Evolutionary conservation across 306 rosid genomes (phyloP).

Genomic region (Dalbergia cultrata): DNA sequence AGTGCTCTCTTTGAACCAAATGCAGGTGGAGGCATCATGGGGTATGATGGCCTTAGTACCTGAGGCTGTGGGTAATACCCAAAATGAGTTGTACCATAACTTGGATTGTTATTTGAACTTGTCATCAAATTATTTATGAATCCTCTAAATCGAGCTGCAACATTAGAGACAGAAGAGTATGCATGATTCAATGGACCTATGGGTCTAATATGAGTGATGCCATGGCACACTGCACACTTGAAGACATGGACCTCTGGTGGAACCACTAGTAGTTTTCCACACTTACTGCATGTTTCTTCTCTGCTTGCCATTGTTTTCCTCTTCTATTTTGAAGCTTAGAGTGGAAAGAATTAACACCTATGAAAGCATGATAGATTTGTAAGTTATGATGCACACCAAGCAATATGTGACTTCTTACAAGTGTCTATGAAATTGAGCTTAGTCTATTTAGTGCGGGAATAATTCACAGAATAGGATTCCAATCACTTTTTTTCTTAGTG

Average conservation of each 20-base stretch:
- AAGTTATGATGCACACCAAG: background rate
- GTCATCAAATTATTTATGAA: constrained; percentile 40
- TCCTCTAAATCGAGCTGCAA: constrained; percentile 48
- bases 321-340: constrained; percentile 3
- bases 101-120: constrained; percentile 33
- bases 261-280: constrained; percentile 52
- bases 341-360: background rate
- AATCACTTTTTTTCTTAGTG: constrained; percentile 37
- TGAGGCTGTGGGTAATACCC: constrained; percentile 35
- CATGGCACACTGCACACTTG: constrained; percentile 56
- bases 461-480: constrained; percentile 42
- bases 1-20: constrained; percentile 60
- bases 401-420: background rate
- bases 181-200: constrained; percentile 42
- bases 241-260: constrained; percentile 44
- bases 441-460: background rate
- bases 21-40: constrained; percentile 24
- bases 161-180: constrained; percentile 39
- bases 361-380: background rate
- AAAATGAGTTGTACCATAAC: constrained; percentile 18
- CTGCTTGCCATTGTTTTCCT: constrained; percentile 32
- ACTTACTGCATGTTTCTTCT: constrained; percentile 49
- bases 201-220: constrained; percentile 42
- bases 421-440: background rate
- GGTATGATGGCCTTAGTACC: constrained; percentile 27